Base-by-base conservation (phyloP, 352 stramenopile genomes). In the Phytophthora idaei region DNA sequence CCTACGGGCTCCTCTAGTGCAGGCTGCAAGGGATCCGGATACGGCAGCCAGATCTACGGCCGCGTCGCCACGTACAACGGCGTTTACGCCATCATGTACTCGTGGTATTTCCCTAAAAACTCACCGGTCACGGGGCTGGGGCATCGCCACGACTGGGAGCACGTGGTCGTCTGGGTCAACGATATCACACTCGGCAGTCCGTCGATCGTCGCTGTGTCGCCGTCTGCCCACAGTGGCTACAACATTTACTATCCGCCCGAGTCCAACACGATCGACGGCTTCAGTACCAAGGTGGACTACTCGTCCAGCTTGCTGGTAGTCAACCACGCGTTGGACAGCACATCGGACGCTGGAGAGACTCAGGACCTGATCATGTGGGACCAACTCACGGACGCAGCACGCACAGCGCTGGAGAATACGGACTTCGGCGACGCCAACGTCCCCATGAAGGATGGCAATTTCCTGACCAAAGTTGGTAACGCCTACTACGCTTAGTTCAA, bases 121-220 rank as follows among this genome's bases (percentile, higher is more conserved):
- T 71, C 67, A 25, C 68, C 62, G 32, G 57, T 64, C 15, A 32
- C 56, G 3, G 53, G 49, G 2, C 32, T 73, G 5, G 76, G 69
- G 1, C 72, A 80, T 55, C 67, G 73, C 49, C 76, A 84, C 59
- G 73, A 84, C 41, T 84, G 73, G 73, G 76, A 81, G 29, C 36
- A 61, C 76, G 39, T 64, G 76, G 61, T 81, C 3, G 63, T 84
- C 5, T 83, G 72, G 75, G 66, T 80, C 54, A 61, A 78, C 47
- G 55, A 70, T 27, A 63, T 63, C 32, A 58, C 48, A 0, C 53
- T 70, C 27, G 49, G 2, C 34, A 76, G 49, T 31, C 68, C 68
- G 47, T 57, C 58, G 57, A 73, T 76, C 28, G 10, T 73, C 8
- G 68, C 46, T 5, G 36, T 69, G 6, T 69, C 62, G 4, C 51